These are phyloP conservation scores for Serendipita sp. DNA, from an alignment of 768 basidiomycete genomes.

Conservation along the genomic window DNA sequence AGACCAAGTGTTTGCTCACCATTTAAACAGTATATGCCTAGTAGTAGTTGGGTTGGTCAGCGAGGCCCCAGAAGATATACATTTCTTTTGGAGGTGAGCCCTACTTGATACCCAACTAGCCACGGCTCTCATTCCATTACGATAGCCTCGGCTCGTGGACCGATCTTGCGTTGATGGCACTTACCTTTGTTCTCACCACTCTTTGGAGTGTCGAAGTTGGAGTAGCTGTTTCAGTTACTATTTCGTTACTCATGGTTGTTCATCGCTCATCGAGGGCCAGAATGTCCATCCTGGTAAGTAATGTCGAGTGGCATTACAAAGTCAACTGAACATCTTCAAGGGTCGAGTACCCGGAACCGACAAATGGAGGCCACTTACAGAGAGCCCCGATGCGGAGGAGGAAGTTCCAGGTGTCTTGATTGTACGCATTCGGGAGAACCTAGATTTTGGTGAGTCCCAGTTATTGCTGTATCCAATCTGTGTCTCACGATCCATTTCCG, in stretches of 20 bases:
- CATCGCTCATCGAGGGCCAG: constrained; percentile 76
- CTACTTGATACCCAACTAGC: no score
- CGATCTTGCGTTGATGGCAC: constrained; percentile 69
- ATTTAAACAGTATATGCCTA: constrained; percentile 47
- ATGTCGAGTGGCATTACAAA: not conserved
- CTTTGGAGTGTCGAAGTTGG: constrained; percentile 88
- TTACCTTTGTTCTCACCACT: constrained; percentile 79
- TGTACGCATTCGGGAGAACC: constrained; percentile 72
- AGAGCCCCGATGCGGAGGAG: constrained; percentile 72
- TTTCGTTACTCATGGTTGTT: constrained; percentile 80
- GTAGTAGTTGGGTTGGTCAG: constrained; percentile 72
- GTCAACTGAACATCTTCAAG: constrained; percentile 22
- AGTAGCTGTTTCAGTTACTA: constrained; percentile 72
- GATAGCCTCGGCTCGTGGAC: constrained; percentile 80
- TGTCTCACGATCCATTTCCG: not conserved
- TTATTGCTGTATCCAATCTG: not conserved
- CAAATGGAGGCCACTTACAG: constrained; percentile 79
- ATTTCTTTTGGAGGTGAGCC: constrained; percentile 81
- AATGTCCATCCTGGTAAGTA: constrained; percentile 49
- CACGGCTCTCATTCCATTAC: no score
- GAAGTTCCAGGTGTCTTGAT: constrained; percentile 70
- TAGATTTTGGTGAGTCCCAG: constrained; percentile 63
- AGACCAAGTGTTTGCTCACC: constrained; percentile 4
- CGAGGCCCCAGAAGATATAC: constrained; percentile 76
- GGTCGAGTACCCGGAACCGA: constrained; percentile 81